Percentiles rank a stretch among this genome's conserved stretches.
phyloP scores from a whole-genome alignment of 768 basidiomycete species.

The Leucocoprinus leucothites region DNA sequence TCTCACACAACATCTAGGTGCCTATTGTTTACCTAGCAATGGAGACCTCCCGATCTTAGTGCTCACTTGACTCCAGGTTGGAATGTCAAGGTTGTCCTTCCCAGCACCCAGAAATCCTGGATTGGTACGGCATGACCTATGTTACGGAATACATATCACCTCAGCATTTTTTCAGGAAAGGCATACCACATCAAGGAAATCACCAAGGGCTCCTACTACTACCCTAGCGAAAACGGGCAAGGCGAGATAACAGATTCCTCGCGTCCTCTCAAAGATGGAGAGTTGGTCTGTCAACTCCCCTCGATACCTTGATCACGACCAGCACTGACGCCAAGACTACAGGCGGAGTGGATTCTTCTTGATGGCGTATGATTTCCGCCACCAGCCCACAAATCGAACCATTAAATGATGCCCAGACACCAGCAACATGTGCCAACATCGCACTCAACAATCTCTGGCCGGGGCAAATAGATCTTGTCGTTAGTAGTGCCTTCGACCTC shows the following conservation, averaged over 20 bases:
- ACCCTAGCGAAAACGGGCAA: constrained; percentile 64
- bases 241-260: constrained; percentile 65
- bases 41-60: constrained; percentile 35
- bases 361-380: constrained; percentile 58
- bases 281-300: constrained; percentile 43
- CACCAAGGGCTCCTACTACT: constrained; percentile 70
- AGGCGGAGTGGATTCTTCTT: constrained; percentile 88
- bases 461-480: constrained; percentile 86
- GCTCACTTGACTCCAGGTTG: constrained; percentile 51
- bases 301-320: background rate
- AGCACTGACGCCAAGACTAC: background rate
- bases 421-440: constrained; percentile 90
- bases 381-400: background rate
- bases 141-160: background rate
- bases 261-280: constrained; percentile 70
- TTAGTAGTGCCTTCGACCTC: constrained; percentile 31
- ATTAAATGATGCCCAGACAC: constrained; percentile 49
- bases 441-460: constrained; percentile 87
- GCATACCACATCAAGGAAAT: constrained; percentile 78
- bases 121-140: constrained; percentile 51
- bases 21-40: background rate
- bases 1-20: constrained; percentile 60
- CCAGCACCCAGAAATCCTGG: constrained; percentile 84
- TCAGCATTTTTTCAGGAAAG: constrained; percentile 48
- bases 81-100: constrained; percentile 78